Conservation (phyloP, 2,329 filamentous ascomycete genomes). For the Aspergillus pseudonomiae region DNA sequence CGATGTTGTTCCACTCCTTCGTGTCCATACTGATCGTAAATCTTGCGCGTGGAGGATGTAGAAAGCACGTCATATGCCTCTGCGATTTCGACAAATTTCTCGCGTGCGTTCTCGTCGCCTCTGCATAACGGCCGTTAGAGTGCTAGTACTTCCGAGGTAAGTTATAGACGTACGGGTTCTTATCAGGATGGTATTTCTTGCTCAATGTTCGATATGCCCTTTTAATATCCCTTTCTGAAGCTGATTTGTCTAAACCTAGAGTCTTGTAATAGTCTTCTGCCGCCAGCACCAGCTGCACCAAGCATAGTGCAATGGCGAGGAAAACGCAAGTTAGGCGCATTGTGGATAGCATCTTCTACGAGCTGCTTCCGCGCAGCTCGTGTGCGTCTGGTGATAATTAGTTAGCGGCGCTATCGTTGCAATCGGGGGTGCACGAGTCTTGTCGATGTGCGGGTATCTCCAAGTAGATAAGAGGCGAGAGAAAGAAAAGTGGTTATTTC, state of each 20-base stretch:
- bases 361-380: slow-evolving; percentile 25
- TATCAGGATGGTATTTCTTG: slow-evolving; percentile 97
- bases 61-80: slow-evolving; percentile 94
- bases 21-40: slow-evolving; percentile 94
- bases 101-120: slow-evolving; percentile 74
- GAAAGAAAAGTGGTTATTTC: neutral
- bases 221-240: slow-evolving; percentile 87
- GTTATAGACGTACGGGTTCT: slow-evolving; percentile 76
- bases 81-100: slow-evolving; percentile 91
- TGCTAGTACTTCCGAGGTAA: neutral
- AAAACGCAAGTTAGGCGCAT: slow-evolving; percentile 42
- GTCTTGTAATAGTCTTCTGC: slow-evolving; percentile 63
- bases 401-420: neutral
- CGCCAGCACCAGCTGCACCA: slow-evolving; percentile 44
- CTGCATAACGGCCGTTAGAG: slow-evolving; percentile 47
- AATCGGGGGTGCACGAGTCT: neutral
- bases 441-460: neutral
- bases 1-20: slow-evolving; percentile 85
- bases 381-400: neutral
- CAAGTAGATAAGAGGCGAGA: neutral
- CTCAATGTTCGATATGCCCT: slow-evolving; percentile 87
- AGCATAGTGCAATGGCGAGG: slow-evolving; percentile 37
- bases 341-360: slow-evolving; percentile 12
- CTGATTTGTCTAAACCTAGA: slow-evolving; percentile 76
- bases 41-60: slow-evolving; percentile 74